These are phyloP conservation scores for Phoma herbarum DNA, from an alignment of 2,329 filamentous ascomycete genomes.

Conservation along the genomic window DNA sequence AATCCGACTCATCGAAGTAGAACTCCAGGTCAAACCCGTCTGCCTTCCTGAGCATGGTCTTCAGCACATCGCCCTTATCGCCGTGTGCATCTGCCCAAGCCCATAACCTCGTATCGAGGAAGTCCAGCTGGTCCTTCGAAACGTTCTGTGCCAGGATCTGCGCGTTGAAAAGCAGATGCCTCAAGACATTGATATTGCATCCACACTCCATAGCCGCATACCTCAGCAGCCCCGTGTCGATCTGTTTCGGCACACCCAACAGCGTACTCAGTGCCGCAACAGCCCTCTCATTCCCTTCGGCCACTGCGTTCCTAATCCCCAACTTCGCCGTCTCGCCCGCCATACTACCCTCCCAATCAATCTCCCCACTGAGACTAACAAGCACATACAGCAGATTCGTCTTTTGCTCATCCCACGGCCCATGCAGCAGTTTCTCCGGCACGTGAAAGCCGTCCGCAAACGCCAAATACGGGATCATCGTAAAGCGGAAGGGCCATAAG, in stretches of 20 bases:
- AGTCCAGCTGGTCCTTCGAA: constrained; percentile 36
- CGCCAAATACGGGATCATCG: constrained; percentile 41
- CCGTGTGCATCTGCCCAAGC: constrained; percentile 44
- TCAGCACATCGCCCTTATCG: constrained; percentile 39
- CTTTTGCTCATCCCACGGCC: constrained; percentile 45
- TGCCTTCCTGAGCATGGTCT: constrained; percentile 43
- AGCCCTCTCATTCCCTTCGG: constrained; percentile 39
- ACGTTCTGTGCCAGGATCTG: constrained; percentile 38
- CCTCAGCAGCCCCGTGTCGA: constrained; percentile 41
- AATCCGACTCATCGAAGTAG: constrained; percentile 41
- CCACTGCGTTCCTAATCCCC: constrained; percentile 42
- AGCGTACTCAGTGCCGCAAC: constrained; percentile 47
- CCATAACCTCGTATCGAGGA: constrained; percentile 47
- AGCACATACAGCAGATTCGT: constrained; percentile 45
- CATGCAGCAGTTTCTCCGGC: constrained; percentile 50
- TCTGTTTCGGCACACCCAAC: constrained; percentile 40
- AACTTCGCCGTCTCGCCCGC: constrained; percentile 46
- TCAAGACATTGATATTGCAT: constrained; percentile 40
- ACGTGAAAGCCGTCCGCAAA: constrained; percentile 45
- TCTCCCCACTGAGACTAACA: constrained; percentile 44
- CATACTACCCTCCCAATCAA: constrained; percentile 48
- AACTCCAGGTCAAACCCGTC: constrained; percentile 46
- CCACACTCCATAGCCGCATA: constrained; percentile 43
- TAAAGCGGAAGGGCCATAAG: constrained; percentile 44
- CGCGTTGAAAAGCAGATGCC: constrained; percentile 48